Evolutionary conservation across 805 yeast species (phyloP).

Genomic region (Komagataella populi): DNA sequence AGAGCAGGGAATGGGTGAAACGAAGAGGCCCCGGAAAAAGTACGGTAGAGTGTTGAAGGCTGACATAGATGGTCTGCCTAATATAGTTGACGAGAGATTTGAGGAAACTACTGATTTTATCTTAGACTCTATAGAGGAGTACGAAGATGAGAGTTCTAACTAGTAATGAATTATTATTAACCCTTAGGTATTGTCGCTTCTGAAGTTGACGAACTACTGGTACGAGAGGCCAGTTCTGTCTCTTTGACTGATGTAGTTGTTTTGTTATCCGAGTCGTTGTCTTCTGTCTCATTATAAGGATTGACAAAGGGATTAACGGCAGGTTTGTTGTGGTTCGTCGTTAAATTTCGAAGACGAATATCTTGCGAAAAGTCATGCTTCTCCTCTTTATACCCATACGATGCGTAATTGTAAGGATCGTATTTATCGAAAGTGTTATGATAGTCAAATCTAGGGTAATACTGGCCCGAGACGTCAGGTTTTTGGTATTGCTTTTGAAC

Average conservation of each 20-base stretch:
- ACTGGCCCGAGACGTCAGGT: neutral
- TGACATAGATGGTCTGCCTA: constrained; percentile 59
- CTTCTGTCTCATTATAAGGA: neutral
- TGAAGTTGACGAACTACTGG: neutral
- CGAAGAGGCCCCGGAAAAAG: constrained; percentile 75
- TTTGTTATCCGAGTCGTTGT: neutral
- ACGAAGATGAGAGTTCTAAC: constrained; percentile 22
- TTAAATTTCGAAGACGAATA: neutral
- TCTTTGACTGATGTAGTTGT: neutral
- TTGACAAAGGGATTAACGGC: neutral
- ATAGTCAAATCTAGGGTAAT: neutral
- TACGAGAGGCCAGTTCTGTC: neutral
- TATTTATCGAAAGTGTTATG: neutral
- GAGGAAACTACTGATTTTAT: constrained; percentile 81
- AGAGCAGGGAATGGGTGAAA: constrained; percentile 14
- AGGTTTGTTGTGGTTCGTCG: neutral
- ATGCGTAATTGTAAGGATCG: neutral
- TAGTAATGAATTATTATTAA: neutral
- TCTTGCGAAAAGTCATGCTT: neutral
- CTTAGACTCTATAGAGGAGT: constrained; percentile 64
- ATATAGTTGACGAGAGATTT: constrained; percentile 66
- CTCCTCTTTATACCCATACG: neutral
- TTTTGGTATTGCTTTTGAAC: neutral
- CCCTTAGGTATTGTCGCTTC: neutral
- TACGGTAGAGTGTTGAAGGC: constrained; percentile 81